Percentiles rank a stretch among this genome's conserved stretches.
Evolutionary conservation across 75 land plant species (phyloP).

Genomic region (Picea sitchensis): DNA sequence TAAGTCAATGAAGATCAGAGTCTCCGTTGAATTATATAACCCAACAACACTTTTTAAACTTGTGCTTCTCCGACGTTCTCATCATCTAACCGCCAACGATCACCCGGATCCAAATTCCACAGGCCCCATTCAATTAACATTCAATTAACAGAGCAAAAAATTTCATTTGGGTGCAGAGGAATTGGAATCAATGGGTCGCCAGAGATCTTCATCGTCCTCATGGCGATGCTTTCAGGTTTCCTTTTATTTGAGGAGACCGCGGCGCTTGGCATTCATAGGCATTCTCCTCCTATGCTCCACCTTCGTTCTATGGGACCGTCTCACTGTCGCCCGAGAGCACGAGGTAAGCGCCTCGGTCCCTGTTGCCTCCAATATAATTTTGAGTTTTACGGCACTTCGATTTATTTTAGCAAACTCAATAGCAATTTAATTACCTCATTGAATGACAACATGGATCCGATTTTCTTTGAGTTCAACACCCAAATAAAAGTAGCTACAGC

Average conservation of each 20-base stretch:
- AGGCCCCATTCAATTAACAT: no score
- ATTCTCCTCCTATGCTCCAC: constrained; percentile 46
- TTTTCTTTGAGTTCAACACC: not conserved
- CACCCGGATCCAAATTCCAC: no score
- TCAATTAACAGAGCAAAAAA: no score
- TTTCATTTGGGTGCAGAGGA: not conserved
- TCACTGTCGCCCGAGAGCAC: constrained; percentile 54
- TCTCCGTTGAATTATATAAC: no score
- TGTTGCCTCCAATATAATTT: not conserved
- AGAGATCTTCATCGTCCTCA: constrained; percentile 9
- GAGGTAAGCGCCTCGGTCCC: constrained; percentile 30
- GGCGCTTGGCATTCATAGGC: constrained; percentile 52
- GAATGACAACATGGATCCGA: no score
- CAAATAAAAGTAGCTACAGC: not conserved
- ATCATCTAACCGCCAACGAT: no score
- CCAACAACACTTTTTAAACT: no score
- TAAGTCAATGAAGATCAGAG: no score
- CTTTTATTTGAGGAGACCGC: constrained; percentile 77
- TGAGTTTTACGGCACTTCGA: not conserved
- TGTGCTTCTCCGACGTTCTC: no score
- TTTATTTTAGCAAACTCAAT: no score
- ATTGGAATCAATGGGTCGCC: not conserved
- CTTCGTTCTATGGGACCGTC: constrained; percentile 76
- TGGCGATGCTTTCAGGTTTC: constrained; percentile 49
- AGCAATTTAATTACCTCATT: no score